A percentile compares a stretch with the other conserved stretches of the same genome.
These are phyloP conservation scores for Selenicereus undatus DNA, from an alignment of 148 eudicot genomes.

Conservation along the genomic window DNA sequence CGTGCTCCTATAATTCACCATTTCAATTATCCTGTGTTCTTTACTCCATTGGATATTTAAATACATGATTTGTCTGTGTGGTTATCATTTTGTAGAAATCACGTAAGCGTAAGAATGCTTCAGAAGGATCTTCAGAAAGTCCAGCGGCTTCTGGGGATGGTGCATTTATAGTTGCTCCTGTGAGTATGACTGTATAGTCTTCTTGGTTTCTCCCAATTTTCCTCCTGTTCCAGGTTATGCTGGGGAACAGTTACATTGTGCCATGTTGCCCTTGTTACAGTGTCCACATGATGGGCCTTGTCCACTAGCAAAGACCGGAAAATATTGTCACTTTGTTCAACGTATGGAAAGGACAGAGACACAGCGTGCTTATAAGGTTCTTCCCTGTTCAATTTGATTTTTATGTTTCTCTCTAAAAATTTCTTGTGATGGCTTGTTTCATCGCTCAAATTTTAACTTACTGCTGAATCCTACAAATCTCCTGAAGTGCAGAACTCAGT, in stretches of 20 bases:
- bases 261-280: conserved; percentile 32
- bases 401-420: background rate
- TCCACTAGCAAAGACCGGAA: conserved; percentile 72
- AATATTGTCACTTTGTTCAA: conserved; percentile 94
- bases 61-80: background rate
- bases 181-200: conserved; percentile 38
- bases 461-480: background rate
- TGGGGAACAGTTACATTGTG: conserved; percentile 4
- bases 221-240: background rate
- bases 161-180: conserved; percentile 90
- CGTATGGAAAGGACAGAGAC: conserved; percentile 86
- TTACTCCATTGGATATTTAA: background rate
- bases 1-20: background rate
- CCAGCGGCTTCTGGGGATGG: conserved; percentile 45
- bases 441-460: background rate
- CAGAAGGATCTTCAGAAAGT: conserved; percentile 37
- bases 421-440: background rate
- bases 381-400: conserved; percentile 2
- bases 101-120: conserved; percentile 49
- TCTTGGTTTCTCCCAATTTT: background rate
- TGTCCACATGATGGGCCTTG: conserved; percentile 95
- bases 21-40: background rate
- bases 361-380: conserved; percentile 83
- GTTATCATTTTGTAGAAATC: conserved; percentile 42
- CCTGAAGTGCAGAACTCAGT: background rate